These are phyloP conservation scores for Gamarada debralockiae DNA, from an alignment of 495 filamentous ascomycete genomes.

Conservation along the genomic window DNA sequence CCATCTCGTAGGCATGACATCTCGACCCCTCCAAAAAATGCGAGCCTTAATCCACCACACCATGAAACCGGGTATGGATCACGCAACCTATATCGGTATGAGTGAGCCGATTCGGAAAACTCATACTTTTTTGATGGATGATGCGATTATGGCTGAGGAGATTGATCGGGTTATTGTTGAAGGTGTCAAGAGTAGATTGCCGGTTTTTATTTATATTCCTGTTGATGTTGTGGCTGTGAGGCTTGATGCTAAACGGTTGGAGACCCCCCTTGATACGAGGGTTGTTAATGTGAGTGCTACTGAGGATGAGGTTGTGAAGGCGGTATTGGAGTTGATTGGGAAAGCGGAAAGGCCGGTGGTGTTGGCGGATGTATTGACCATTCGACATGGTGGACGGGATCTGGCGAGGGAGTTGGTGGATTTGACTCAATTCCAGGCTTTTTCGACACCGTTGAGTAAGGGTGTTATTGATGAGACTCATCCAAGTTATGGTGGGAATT, in stretches of 20 bases:
- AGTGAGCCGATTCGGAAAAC: conserved; percentile 31
- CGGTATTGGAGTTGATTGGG: conserved; percentile 24
- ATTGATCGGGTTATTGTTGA: conserved; percentile 38
- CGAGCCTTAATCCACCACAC: conserved; percentile 14
- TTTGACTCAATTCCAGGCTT: conserved; percentile 29
- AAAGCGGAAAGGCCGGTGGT: conserved; percentile 26
- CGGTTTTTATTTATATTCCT: conserved; percentile 19
- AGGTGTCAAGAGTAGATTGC: conserved; percentile 18
- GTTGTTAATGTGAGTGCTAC: conserved; percentile 8
- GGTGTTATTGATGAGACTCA: conserved; percentile 30
- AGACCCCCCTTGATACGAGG: background rate
- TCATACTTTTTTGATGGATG: conserved; percentile 31
- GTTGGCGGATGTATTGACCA: conserved; percentile 30
- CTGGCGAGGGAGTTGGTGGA: conserved; percentile 27
- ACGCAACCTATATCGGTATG: conserved; percentile 38
- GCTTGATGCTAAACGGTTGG: conserved; percentile 6
- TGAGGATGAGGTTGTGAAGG: conserved; percentile 23
- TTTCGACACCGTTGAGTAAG: conserved; percentile 32
- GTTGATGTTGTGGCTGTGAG: background rate
- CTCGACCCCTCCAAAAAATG: conserved; percentile 1
- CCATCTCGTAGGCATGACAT: conserved; percentile 60
- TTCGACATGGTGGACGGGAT: conserved; percentile 22
- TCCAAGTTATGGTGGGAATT: conserved; percentile 29
- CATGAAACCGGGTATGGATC: conserved; percentile 13
- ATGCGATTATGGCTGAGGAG: conserved; percentile 29